A percentile compares a stretch with the other conserved stretches of the same genome.
Evolutionary conservation across 176 grass and related monocot species (phyloP).

Genomic region (Miscanthus lutarioriparius): DNA sequence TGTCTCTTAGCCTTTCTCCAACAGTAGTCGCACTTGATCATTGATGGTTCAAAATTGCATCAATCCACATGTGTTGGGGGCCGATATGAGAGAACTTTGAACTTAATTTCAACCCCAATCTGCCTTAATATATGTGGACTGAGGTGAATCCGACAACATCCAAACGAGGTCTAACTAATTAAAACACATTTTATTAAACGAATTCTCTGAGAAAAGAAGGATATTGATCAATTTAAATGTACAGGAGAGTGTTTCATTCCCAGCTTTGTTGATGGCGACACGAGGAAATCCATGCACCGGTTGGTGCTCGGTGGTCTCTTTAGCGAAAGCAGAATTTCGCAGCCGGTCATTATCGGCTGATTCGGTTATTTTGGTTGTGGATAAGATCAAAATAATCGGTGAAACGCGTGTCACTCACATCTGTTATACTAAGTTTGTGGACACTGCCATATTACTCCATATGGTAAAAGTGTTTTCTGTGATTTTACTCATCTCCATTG

Average conservation of each 20-base stretch:
- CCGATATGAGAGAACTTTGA: too few species aligned
- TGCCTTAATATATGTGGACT: too few species aligned
- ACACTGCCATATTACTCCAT: background rate
- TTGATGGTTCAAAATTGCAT: background rate
- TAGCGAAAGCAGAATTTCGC: background rate
- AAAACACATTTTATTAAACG: background rate
- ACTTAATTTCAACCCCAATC: too few species aligned
- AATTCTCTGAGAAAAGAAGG: background rate
- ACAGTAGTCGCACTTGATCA: background rate
- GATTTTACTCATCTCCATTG: background rate
- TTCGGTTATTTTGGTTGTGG: constrained; percentile 3
- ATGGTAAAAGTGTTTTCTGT: background rate
- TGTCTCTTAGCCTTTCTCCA: background rate
- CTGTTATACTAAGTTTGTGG: background rate
- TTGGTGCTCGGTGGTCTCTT: constrained; percentile 4
- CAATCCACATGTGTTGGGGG: too few species aligned
- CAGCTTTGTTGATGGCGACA: constrained; percentile 21
- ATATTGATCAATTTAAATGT: background rate
- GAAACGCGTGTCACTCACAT: background rate
- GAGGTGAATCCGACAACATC: too few species aligned
- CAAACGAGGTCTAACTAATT: too few species aligned
- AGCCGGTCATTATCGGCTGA: background rate
- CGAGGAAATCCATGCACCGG: background rate
- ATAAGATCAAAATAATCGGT: constrained; percentile 6
- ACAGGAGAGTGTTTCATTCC: background rate